Conservation (phyloP, 768 basidiomycete genomes). For the Candolleomyces eurysporus region DNA sequence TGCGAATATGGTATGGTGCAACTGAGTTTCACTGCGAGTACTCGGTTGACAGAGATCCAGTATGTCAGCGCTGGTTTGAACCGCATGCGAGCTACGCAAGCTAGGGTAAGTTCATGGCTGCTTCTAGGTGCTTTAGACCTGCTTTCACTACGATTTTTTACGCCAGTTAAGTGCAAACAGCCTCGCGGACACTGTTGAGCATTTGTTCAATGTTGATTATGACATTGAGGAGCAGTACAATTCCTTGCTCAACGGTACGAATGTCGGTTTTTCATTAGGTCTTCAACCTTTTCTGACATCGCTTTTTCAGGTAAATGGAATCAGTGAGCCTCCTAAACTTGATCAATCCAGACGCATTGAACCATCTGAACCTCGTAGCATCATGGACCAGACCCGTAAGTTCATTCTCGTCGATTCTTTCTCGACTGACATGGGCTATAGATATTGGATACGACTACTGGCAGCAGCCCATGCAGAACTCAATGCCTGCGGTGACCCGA, state of each 20-base stretch:
- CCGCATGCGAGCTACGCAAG: conserved; percentile 63
- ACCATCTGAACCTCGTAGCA: conserved; percentile 26
- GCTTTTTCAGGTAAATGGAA: conserved; percentile 54
- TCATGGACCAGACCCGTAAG: conserved; percentile 69
- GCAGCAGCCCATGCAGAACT: conserved; percentile 70
- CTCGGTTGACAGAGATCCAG: not conserved
- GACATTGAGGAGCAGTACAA: conserved; percentile 64
- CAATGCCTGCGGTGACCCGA: conserved; percentile 51
- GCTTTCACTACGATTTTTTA: not conserved
- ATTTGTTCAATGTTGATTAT: conserved; percentile 59
- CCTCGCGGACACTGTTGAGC: conserved; percentile 51
- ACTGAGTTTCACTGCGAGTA: too few species aligned
- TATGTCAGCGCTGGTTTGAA: conserved; percentile 53
- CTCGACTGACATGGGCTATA: conserved; percentile 11
- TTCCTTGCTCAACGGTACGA: conserved; percentile 48
- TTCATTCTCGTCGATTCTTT: not conserved
- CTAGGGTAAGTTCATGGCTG: conserved; percentile 32
- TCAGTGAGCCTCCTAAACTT: conserved; percentile 37
- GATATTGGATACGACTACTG: conserved; percentile 65
- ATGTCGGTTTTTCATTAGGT: too few species aligned
- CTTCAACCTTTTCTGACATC: not conserved
- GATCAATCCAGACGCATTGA: conserved; percentile 1
- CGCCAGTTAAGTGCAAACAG: conserved; percentile 52
- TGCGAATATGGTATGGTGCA: conserved; percentile 16
- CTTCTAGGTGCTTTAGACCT: not conserved